These are phyloP conservation scores for Barbatosphaeria neglecta DNA, from an alignment of 495 filamentous ascomycete species.

Conservation along the genomic window DNA sequence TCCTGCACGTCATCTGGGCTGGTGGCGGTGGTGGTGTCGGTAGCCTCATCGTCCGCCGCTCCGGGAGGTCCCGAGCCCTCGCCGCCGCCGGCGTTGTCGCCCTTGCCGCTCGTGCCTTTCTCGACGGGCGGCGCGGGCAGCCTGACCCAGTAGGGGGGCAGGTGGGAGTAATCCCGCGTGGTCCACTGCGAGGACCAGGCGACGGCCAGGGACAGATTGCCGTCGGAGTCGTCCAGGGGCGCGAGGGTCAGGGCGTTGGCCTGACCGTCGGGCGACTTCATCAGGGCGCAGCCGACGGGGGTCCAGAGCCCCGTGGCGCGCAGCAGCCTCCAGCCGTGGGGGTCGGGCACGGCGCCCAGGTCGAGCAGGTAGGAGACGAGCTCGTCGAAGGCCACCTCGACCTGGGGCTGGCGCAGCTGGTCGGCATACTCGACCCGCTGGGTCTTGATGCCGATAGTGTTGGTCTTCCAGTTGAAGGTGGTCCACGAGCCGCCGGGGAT, in stretches of 20 bases:
- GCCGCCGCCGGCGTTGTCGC: background rate
- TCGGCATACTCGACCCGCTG: conserved; percentile 54
- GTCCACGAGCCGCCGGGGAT: conserved; percentile 54
- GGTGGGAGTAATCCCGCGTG: conserved; percentile 33
- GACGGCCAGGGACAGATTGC: conserved; percentile 45
- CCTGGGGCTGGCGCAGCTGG: conserved; percentile 52
- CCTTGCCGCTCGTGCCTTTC: background rate
- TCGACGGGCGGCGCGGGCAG: conserved; percentile 24
- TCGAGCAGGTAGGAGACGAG: conserved; percentile 51
- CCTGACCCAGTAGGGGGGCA: conserved; percentile 54
- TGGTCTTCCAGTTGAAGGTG: conserved; percentile 50
- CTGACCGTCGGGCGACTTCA: conserved; percentile 41
- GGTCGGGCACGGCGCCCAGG: conserved; percentile 47
- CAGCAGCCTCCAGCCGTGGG: conserved; percentile 46
- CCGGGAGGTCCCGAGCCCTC: background rate
- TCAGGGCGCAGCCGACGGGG: conserved; percentile 45
- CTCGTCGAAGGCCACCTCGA: conserved; percentile 51
- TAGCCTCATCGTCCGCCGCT: background rate
- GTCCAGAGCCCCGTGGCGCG: conserved; percentile 51
- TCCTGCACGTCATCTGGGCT: background rate
- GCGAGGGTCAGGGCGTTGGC: conserved; percentile 44
- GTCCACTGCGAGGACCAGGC: conserved; percentile 48
- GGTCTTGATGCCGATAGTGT: conserved; percentile 46
- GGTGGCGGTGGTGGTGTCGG: background rate
- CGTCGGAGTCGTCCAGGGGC: conserved; percentile 49